These are phyloP conservation scores for Penicillium arizonense DNA, from an alignment of 495 filamentous ascomycete genomes.

Conservation along the genomic window DNA sequence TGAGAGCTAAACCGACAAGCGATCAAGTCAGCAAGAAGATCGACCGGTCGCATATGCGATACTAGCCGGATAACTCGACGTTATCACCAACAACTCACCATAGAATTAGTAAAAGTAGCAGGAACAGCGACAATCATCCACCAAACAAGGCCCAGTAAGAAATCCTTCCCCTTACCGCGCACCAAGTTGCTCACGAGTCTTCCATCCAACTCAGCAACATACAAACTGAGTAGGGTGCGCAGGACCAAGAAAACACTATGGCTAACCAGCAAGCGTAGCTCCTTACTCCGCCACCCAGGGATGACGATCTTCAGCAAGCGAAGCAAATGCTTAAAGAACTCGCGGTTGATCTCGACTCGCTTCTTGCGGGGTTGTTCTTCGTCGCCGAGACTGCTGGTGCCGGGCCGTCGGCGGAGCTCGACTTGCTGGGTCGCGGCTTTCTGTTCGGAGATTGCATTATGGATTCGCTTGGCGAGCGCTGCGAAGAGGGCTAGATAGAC, in stretches of 20 bases:
- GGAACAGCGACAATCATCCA: conserved; percentile 99
- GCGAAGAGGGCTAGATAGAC: conserved; percentile 91
- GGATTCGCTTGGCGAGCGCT: conserved; percentile 83
- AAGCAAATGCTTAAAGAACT: conserved; percentile 88
- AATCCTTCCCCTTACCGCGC: conserved; percentile 86
- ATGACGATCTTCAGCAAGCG: conserved; percentile 82
- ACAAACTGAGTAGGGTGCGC: conserved; percentile 86
- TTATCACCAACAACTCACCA: conserved; percentile 59
- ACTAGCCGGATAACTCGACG: neutral
- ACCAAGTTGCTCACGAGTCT: conserved; percentile 87
- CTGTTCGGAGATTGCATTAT: conserved; percentile 88
- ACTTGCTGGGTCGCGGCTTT: conserved; percentile 82
- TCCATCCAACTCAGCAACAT: conserved; percentile 95
- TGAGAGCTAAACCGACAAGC: conserved; percentile 61
- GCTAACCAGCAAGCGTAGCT: conserved; percentile 78
- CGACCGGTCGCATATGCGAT: conserved; percentile 10
- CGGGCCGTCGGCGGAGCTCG: conserved; percentile 54
- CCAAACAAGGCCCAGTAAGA: conserved; percentile 86
- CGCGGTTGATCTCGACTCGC: conserved; percentile 82
- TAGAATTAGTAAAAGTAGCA: conserved; percentile 97
- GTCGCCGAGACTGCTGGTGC: conserved; percentile 51
- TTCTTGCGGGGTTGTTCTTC: conserved; percentile 64
- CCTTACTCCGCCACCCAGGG: conserved; percentile 85
- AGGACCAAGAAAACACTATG: conserved; percentile 87
- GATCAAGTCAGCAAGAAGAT: conserved; percentile 6